Evolutionary conservation across 2,329 filamentous ascomycete genomes (phyloP), one percentile per base, ranked within the genome.

Genomic region (Fusarium luffae): DNA sequence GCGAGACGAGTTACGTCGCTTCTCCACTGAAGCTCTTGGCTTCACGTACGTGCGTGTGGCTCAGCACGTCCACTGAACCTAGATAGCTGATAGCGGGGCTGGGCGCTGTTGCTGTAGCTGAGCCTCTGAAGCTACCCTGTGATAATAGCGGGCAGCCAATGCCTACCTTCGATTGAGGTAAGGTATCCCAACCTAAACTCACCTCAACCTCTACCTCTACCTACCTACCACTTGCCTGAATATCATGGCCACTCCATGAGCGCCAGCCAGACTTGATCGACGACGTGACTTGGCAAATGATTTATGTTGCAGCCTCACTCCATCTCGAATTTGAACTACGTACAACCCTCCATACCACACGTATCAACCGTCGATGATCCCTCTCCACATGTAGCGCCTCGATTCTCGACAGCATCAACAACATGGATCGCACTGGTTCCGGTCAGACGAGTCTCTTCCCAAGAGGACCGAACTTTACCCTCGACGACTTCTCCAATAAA

Each of bases 401-500:
- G 61, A 63, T 49, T 34, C 50, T 62, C 68, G 49, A 66, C 63
- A 58, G 58, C 62, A 57, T 70, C 65, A 63, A 68, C 65, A 79
- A 71, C 75, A 83, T 83, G 81, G 82, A 83, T 72, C 79, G 82
- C 72, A 77, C 82, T 70, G 79, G 77, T 74, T 79, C 79, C 66
- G 85, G 84, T 64, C 85, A 88, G 73, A 87, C 90, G 81, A 85
- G 89, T 71, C 86, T 94, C 77, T 95, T 93, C 78, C 91, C 92
- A 60, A 89, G 89, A 79, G 92, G 91, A 41, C 93, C 93, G 65
- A 91, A 87, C 79, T 98, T 98, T 83, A 93, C 90, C 12, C 86
- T 98, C 66, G 93, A 97, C 46, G 94, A 94, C 82, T 93, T 94
- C 81, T 93, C 93, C 60, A 92, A 86, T 78, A 92, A 92, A 75